phyloP scores from a whole-genome alignment of 1,139 yeast genomes.

The Blastobotrys elegans region DNA sequence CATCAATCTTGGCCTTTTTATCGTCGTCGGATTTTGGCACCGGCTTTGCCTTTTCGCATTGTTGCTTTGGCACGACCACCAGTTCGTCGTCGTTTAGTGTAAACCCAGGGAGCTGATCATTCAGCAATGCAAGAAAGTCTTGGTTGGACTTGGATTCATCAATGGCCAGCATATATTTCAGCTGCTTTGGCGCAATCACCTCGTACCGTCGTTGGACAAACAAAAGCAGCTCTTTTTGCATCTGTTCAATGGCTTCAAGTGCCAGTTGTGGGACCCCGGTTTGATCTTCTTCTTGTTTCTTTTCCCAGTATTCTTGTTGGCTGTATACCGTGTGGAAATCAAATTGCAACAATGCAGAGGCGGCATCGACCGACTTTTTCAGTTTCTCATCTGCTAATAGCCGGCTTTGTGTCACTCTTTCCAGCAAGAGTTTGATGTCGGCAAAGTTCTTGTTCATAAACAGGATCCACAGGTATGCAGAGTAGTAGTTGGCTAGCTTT shows the following conservation, averaged over 20 bases:
- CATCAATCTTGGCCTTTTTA: constrained; percentile 13
- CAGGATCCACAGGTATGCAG: constrained; percentile 8
- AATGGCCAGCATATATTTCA: constrained; percentile 7
- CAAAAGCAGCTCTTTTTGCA: neutral
- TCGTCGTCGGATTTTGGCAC: constrained; percentile 7
- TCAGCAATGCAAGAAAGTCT: constrained; percentile 4
- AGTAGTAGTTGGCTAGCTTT: constrained; percentile 3
- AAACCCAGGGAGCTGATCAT: neutral
- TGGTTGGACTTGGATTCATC: neutral
- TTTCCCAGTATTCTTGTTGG: neutral
- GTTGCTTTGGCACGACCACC: neutral
- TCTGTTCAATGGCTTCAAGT: neutral
- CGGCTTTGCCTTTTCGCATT: neutral
- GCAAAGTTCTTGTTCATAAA: constrained; percentile 1
- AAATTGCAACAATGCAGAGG: neutral
- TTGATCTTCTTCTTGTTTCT: neutral
- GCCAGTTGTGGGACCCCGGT: neutral
- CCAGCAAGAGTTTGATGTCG: constrained; percentile 1
- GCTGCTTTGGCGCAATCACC: constrained; percentile 2
- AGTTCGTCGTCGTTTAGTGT: constrained; percentile 2
- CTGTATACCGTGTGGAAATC: neutral
- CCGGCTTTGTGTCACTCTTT: neutral
- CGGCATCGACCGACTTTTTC: constrained; percentile 2
- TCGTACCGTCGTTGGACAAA: constrained; percentile 4
- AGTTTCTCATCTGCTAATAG: neutral